Base-by-base conservation (phyloP, 176 grass and related monocot genomes). In the Oropetium thomaeum region DNA sequence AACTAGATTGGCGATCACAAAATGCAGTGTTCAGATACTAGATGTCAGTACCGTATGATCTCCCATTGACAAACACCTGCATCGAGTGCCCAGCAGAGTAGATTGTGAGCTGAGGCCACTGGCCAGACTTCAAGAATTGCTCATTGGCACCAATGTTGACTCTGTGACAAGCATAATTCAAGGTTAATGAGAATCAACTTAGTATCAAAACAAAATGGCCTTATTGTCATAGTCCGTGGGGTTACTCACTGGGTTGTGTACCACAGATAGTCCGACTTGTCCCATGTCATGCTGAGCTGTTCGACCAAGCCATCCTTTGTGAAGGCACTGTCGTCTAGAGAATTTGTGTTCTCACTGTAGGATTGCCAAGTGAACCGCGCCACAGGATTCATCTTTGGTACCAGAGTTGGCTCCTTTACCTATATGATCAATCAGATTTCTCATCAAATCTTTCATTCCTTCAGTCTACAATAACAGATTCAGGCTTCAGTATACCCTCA, bases 241-340 rank as follows among this genome's bases (percentile, higher is more conserved):
- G 5, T 48, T 75, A 89, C 94, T 94, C 79, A 98, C 91, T 87
- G 58, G 17, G 90, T 90, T 19, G 91, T 98, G 82, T 98, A 98
- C 95, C 95, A 98, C 72, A 98, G 67, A 52, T 98, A 94, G 84
- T 98, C 95, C 6, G 95, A 85, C 57, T 87, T 90, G 79, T 98
- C 95, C 91, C 95, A 86, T 55, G 95, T 98, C 85, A 93, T 63
- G 79, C 91, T 86, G 33, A 94, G 69, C 52, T 98, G 95, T 82
- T 94, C 95, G 23, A 91, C 72, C 67, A 98, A 45, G 27, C 95
- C 91, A 79, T 89, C 51, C 81, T 92, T 92, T 13, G 86, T 90
- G 67, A 98, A 98, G 0, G 86, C 33, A 0, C 64, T 84, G 53
- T 86, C 71, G 4, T 87, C 75, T 20, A 92, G 67, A 5, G 84